Evolutionary conservation across 2,329 filamentous ascomycete genomes (phyloP).

Genomic region (Fusarium circinatum): DNA sequence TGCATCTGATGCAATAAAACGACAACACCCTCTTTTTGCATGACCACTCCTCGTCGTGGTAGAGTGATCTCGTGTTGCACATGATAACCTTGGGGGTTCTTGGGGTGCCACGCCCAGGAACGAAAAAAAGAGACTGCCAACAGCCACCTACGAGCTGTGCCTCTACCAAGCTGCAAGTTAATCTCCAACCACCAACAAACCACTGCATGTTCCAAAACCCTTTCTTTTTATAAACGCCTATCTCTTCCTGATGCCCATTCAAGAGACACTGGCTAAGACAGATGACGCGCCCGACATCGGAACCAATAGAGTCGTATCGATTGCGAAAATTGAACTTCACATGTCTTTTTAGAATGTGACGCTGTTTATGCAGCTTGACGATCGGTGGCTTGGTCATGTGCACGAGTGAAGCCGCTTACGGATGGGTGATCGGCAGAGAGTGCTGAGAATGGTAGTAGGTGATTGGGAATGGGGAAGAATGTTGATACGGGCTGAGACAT

Average conservation of each 20-base stretch:
- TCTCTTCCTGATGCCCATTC: not conserved
- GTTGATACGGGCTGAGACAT: not conserved
- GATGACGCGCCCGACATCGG: slow-evolving; percentile 10
- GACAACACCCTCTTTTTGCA: slow-evolving; percentile 4
- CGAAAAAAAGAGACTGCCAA: not conserved
- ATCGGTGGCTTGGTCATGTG: slow-evolving; percentile 37
- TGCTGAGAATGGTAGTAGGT: not conserved
- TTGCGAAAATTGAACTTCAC: slow-evolving; percentile 30
- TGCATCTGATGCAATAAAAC: slow-evolving; percentile 2
- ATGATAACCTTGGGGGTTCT: not conserved
- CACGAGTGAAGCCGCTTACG: slow-evolving; percentile 1
- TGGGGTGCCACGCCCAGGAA: slow-evolving; percentile 30
- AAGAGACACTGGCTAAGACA: not conserved
- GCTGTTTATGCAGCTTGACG: slow-evolving; percentile 26
- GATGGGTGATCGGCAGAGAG: not conserved
- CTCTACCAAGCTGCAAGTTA: slow-evolving; percentile 13
- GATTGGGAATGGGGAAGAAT: not conserved
- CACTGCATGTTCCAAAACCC: not conserved
- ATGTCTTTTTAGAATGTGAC: slow-evolving; percentile 20
- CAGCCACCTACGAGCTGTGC: slow-evolving; percentile 20
- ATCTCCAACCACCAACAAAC: not conserved
- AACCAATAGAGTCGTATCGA: slow-evolving; percentile 6
- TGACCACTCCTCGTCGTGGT: slow-evolving; percentile 18
- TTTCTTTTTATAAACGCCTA: slow-evolving; percentile 17
- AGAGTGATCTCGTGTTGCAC: slow-evolving; percentile 23